Conservation (phyloP, 179 eudicot species). For the Silene coronaria region DNA sequence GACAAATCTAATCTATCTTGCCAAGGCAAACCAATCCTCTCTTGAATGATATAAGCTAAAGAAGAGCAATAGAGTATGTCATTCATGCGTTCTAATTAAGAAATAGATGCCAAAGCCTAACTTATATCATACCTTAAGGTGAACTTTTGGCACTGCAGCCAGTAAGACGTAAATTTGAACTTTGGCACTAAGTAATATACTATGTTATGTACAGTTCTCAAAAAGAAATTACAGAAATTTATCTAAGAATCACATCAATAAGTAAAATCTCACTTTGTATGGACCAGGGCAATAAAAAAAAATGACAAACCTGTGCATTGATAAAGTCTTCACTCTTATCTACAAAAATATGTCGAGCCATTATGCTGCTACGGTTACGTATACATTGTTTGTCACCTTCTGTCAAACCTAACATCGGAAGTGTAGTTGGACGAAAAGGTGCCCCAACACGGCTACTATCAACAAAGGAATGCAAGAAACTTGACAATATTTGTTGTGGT, state of each 20-base stretch:
- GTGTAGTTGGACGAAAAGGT: slow-evolving; percentile 68
- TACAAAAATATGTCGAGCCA: slow-evolving; percentile 91
- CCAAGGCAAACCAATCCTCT: background rate
- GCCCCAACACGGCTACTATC: slow-evolving; percentile 60
- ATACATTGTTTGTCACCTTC: slow-evolving; percentile 90
- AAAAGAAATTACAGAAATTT: background rate
- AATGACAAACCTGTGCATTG: slow-evolving; percentile 62
- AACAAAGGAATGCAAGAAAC: slow-evolving; percentile 87
- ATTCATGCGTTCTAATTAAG: background rate
- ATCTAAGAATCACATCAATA: background rate
- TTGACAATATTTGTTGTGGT: slow-evolving; percentile 84
- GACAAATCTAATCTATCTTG: background rate
- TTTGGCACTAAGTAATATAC: background rate
- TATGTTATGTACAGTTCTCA: background rate
- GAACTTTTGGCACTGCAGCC: background rate
- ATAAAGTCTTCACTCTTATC: slow-evolving; percentile 92
- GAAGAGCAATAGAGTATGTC: slow-evolving; percentile 5
- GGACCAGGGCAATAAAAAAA: background rate
- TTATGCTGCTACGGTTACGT: slow-evolving; percentile 89
- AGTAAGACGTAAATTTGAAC: background rate
- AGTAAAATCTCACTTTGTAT: background rate
- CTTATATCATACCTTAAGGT: background rate
- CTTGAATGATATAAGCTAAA: background rate
- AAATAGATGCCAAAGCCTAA: background rate
- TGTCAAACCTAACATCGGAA: slow-evolving; percentile 84